Conservation (phyloP, 805 yeast species). For the Candida rishiriensis region DNA sequence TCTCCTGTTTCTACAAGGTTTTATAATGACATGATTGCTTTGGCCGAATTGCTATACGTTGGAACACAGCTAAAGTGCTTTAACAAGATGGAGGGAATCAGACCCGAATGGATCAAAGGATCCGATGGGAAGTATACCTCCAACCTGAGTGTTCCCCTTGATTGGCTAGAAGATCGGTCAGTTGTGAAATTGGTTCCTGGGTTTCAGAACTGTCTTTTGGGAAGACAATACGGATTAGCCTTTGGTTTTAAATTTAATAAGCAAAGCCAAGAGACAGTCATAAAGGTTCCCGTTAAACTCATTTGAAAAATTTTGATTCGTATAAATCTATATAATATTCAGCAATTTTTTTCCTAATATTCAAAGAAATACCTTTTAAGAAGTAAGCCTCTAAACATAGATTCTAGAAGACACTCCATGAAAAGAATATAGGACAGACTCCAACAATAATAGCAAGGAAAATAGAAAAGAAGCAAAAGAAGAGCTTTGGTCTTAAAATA, state of each 20-base stretch:
- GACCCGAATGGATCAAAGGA: background rate
- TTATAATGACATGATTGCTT: background rate
- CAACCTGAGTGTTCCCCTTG: background rate
- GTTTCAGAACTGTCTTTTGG: background rate
- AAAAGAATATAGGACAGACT: no score
- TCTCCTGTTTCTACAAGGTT: background rate
- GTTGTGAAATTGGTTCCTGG: background rate
- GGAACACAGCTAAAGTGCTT: background rate
- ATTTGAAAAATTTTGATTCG: background rate
- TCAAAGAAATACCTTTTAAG: no score
- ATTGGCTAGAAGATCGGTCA: background rate
- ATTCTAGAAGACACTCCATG: no score
- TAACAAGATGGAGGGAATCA: background rate
- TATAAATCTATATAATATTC: background rate
- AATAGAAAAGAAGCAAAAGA: no score
- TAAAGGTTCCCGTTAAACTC: background rate
- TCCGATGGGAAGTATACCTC: background rate
- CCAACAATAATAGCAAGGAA: no score
- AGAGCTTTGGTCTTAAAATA: no score
- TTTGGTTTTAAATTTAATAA: background rate
- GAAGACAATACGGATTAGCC: background rate
- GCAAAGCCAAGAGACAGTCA: background rate
- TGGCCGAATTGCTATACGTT: background rate
- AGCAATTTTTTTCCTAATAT: no score
- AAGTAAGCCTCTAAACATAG: no score